These are phyloP conservation scores for Astrocystis sublimbata DNA, from an alignment of 495 filamentous ascomycete genomes.

Conservation along the genomic window DNA sequence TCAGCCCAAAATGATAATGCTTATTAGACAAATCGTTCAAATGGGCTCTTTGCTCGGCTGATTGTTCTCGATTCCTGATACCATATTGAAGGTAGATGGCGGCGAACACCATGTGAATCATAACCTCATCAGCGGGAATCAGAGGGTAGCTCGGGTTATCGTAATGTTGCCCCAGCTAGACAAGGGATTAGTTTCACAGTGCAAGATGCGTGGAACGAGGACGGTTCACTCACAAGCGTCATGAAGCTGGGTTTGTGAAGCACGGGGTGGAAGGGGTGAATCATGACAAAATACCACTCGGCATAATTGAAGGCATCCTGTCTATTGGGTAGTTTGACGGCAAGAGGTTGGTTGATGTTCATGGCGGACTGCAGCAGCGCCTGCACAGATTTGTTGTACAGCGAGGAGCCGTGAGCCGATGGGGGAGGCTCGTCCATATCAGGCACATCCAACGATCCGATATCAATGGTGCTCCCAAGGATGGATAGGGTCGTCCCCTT, in stretches of 20 bases:
- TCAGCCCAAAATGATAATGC: slow-evolving; percentile 73
- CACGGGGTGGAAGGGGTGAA: slow-evolving; percentile 71
- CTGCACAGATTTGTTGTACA: slow-evolving; percentile 69
- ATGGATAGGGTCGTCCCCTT: slow-evolving; percentile 72
- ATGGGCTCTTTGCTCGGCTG: slow-evolving; percentile 50
- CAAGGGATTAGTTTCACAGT: slow-evolving; percentile 1
- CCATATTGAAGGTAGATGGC: slow-evolving; percentile 75
- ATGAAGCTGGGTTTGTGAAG: slow-evolving; percentile 72
- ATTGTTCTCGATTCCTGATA: slow-evolving; percentile 56
- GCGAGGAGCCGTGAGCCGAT: slow-evolving; percentile 40
- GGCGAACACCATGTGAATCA: slow-evolving; percentile 75
- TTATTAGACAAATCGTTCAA: slow-evolving; percentile 64
- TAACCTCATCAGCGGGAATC: slow-evolving; percentile 64
- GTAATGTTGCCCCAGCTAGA: slow-evolving; percentile 61
- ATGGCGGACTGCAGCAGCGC: slow-evolving; percentile 63
- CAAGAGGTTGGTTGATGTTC: slow-evolving; percentile 57
- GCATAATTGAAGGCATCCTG: slow-evolving; percentile 62
- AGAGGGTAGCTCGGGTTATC: slow-evolving; percentile 62
- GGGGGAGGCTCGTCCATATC: slow-evolving; percentile 62
- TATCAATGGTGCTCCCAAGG: slow-evolving; percentile 74
- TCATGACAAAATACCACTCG: slow-evolving; percentile 69
- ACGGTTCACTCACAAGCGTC: slow-evolving; percentile 53
- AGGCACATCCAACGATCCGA: slow-evolving; percentile 66
- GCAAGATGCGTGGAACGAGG: not conserved
- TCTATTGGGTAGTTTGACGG: slow-evolving; percentile 57